phyloP scores from a whole-genome alignment of 1,284 basidiomycete genomes.

The Puccinia coronata region DNA sequence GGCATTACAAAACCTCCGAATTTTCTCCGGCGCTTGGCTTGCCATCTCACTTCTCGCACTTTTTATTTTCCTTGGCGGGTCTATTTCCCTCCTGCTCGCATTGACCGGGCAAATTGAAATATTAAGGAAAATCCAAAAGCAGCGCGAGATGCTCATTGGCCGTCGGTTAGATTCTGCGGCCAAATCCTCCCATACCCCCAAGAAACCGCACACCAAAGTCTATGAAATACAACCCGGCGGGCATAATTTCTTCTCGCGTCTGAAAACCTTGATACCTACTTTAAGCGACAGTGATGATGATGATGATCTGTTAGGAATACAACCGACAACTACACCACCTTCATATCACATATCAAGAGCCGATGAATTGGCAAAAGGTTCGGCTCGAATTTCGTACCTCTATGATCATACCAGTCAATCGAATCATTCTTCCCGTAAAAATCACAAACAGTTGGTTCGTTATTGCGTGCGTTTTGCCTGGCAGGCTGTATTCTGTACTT shows the following conservation, averaged over 20 bases:
- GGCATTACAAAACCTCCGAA: slow-evolving; percentile 37
- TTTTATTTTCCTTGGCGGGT: slow-evolving; percentile 29
- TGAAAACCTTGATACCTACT: slow-evolving; percentile 27
- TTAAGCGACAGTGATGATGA: slow-evolving; percentile 31
- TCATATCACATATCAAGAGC: slow-evolving; percentile 25
- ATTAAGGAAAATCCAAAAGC: slow-evolving; percentile 30
- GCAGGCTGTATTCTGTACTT: slow-evolving; percentile 42
- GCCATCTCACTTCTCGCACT: slow-evolving; percentile 34
- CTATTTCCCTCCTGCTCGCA: slow-evolving; percentile 41
- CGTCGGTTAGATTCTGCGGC: neutral
- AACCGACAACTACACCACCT: slow-evolving; percentile 15
- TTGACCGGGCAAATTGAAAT: slow-evolving; percentile 45
- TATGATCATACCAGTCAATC: neutral
- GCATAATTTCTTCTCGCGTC: slow-evolving; percentile 8
- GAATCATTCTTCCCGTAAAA: slow-evolving; percentile 19
- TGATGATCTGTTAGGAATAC: slow-evolving; percentile 16
- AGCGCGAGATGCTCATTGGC: slow-evolving; percentile 34
- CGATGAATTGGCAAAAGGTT: slow-evolving; percentile 10
- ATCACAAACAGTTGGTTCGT: slow-evolving; percentile 36
- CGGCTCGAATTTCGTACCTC: slow-evolving; percentile 13
- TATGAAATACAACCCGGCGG: neutral
- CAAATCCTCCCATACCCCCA: neutral
- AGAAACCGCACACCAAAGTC: neutral
- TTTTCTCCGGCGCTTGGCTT: slow-evolving; percentile 43
- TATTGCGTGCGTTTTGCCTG: slow-evolving; percentile 45